phyloP scores from a whole-genome alignment of 176 grass and related monocot genomes.

The Oryza glumipatula region DNA sequence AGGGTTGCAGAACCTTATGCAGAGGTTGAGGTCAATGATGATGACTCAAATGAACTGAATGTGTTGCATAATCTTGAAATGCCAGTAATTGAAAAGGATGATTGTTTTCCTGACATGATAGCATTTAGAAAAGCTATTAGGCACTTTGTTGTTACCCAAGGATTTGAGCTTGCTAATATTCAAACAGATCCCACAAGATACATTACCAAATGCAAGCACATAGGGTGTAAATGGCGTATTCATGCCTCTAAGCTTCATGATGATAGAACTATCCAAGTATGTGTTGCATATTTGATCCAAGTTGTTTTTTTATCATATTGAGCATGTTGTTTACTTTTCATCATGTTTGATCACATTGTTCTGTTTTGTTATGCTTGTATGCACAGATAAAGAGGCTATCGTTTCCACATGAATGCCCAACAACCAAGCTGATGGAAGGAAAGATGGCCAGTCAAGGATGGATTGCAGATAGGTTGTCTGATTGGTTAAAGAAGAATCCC shows the following conservation, averaged over 20 bases:
- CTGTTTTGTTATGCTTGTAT: too few relatives aligned
- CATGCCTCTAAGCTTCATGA: background rate
- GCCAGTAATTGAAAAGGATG: background rate
- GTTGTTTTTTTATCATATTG: too few relatives aligned
- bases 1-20: background rate
- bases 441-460: background rate
- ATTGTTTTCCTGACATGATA: background rate
- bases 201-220: background rate
- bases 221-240: background rate
- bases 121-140: background rate
- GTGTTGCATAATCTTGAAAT: background rate
- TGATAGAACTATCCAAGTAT: background rate
- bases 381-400: too few relatives aligned
- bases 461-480: background rate
- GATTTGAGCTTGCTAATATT: background rate
- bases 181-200: background rate
- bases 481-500: conserved; percentile 1
- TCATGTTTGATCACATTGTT: too few relatives aligned
- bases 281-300: too few relatives aligned
- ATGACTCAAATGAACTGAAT: too few relatives aligned
- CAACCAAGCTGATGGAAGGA: background rate
- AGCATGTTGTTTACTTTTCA: too few relatives aligned
- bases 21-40: background rate
- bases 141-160: background rate
- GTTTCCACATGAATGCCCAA: too few relatives aligned